These are phyloP conservation scores for Vigna radiata DNA, from an alignment of 306 rosid genomes.

Conservation along the genomic window DNA sequence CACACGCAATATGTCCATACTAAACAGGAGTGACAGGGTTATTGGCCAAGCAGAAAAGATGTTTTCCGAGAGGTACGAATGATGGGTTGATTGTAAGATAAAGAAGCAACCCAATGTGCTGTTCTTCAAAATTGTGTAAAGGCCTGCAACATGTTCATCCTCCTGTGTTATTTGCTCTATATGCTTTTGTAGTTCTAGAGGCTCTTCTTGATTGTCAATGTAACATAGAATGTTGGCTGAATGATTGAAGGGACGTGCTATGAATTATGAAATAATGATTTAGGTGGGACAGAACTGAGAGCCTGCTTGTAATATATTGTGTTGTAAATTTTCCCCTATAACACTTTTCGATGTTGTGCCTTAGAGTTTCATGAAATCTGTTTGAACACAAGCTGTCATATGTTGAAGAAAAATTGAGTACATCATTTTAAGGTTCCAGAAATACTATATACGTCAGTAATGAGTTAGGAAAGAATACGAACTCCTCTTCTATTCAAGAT, in stretches of 20 bases:
- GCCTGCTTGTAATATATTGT: neutral
- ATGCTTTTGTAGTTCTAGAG: slow-evolving; percentile 11
- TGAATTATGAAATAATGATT: neutral
- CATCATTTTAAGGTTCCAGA: no score
- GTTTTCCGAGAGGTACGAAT: slow-evolving; percentile 31
- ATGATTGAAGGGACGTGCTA: neutral
- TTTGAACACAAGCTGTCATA: no score
- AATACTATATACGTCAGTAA: no score
- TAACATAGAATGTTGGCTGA: neutral
- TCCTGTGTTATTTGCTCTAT: slow-evolving; percentile 27
- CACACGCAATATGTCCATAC: slow-evolving; percentile 1
- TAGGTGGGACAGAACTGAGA: neutral
- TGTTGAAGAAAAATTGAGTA: no score
- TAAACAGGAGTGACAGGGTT: slow-evolving; percentile 30
- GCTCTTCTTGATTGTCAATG: neutral
- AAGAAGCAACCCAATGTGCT: slow-evolving; percentile 34
- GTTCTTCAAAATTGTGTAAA: slow-evolving; percentile 31
- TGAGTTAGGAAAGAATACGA: no score
- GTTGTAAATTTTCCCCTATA: neutral
- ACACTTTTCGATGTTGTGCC: neutral
- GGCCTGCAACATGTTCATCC: slow-evolving; percentile 27
- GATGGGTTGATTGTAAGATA: slow-evolving; percentile 36
- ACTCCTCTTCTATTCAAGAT: no score
- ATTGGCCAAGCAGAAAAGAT: slow-evolving; percentile 36
- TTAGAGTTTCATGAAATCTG: no score